Evolutionary conservation across 768 basidiomycete genomes (phyloP), one percentile per base, ranked within the genome.

Genomic region (Gelatoporia subvermispora): DNA sequence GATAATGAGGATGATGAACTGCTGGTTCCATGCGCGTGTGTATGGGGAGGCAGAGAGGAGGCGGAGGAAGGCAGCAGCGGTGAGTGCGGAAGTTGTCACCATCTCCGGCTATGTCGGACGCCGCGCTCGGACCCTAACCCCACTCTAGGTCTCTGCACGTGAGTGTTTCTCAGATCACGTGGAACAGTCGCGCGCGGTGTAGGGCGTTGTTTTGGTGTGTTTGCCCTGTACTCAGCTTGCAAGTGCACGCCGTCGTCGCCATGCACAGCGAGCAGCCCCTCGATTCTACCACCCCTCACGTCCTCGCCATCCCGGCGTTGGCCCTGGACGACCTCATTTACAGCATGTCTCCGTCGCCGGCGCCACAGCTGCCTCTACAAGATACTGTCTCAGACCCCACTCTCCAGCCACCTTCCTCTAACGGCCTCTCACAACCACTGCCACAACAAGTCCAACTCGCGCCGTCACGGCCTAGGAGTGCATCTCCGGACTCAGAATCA

Each of bases 311-410:
- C 22, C 41, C 41, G 13, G 5, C 28, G 7, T 7, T 31, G 28
- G 13, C 28, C 28, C 28, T 31, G 28, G 28, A 31, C 31, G 82
- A 83, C 52, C 75, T 81, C 36, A 72, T 81, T 48, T 75, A 78
- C 50, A 58, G 71, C 25, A 71, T 76, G 62, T 77, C 80, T 10
- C 75, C 79, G 3, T 73, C 76, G 1, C 80, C 78, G 20, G 62
- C 64, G 0, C 70, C 72, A 39, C 51, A 46, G 8, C 23, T 48
- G 45, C 38, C 43, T 3, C 43, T 51, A 15, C 51, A 38, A n/a
- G 17, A 48, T 31, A n/a, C 35, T 35, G 4, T 15, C 15, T 34
- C 43, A 35, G 31, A 24, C 28, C 35, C 8, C 16, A 16, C 22
- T 2, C 24, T 42, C n/a, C 9, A 11, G 41, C n/a, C 15, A 7